Evolutionary conservation across 805 yeast genomes (phyloP).

Genomic region (Candida koratica): DNA sequence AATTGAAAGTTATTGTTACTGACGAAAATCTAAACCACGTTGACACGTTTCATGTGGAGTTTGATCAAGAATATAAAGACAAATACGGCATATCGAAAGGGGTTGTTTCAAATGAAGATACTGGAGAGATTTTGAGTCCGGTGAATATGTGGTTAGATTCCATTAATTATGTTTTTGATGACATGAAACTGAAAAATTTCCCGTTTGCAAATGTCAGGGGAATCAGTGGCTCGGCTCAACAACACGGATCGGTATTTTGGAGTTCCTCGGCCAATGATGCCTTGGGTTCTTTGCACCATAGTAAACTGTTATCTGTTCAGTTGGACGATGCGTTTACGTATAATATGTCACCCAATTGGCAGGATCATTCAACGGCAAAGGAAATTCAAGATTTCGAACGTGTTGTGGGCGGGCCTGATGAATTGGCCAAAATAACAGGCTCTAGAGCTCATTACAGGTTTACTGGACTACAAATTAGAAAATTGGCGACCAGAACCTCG

Average conservation of each 20-base stretch:
- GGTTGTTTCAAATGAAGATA: constrained; percentile 46
- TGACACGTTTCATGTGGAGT: constrained; percentile 61
- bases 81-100: constrained; percentile 69
- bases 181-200: constrained; percentile 48
- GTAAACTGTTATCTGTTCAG: constrained; percentile 41
- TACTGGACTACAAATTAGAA: constrained; percentile 88
- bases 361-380: constrained; percentile 79
- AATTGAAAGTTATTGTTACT: constrained; percentile 70
- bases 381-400: constrained; percentile 63
- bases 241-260: constrained; percentile 90
- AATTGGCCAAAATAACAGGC: constrained; percentile 69
- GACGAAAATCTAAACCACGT: constrained; percentile 50
- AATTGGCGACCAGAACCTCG: constrained; percentile 51
- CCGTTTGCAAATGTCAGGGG: constrained; percentile 60
- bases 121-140: constrained; percentile 69
- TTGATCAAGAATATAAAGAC: constrained; percentile 58
- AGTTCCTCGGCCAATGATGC: constrained; percentile 42
- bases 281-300: constrained; percentile 35
- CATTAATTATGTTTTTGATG: constrained; percentile 55
- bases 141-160: constrained; percentile 91
- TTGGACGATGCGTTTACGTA: constrained; percentile 55
- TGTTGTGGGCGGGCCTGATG: constrained; percentile 53
- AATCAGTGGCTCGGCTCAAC: constrained; percentile 85
- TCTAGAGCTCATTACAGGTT: constrained; percentile 86
- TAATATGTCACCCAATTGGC: constrained; percentile 85